Conservation (phyloP, 768 basidiomycete species). For the Lentinula edodes region DNA sequence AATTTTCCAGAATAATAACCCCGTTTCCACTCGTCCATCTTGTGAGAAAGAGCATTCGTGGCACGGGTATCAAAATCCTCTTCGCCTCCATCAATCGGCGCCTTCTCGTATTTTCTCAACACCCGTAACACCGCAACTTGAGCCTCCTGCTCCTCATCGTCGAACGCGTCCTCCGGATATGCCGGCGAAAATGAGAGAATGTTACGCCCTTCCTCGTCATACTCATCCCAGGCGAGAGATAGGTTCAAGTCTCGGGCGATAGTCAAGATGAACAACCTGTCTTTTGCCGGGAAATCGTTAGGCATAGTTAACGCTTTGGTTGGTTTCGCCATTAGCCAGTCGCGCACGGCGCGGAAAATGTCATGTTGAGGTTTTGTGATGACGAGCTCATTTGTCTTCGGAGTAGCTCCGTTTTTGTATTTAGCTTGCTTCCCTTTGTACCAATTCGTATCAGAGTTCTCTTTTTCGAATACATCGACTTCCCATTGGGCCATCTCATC, state of each 20-base stretch:
- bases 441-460: slow-evolving; percentile 87
- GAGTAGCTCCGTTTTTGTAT: slow-evolving; percentile 55
- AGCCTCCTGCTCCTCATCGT: slow-evolving; percentile 65
- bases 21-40: slow-evolving; percentile 92
- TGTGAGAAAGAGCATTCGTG: slow-evolving; percentile 66
- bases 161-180: slow-evolving; percentile 49
- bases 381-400: slow-evolving; percentile 34
- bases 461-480: slow-evolving; percentile 85
- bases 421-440: slow-evolving; percentile 89
- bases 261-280: slow-evolving; percentile 72
- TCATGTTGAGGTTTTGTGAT: slow-evolving; percentile 70
- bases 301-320: slow-evolving; percentile 55
- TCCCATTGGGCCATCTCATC: slow-evolving; percentile 89
- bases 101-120: slow-evolving; percentile 82
- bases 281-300: slow-evolving; percentile 76
- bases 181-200: slow-evolving; percentile 50
- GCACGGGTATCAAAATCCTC: slow-evolving; percentile 77
- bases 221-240: slow-evolving; percentile 87
- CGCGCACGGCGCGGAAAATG: slow-evolving; percentile 75
- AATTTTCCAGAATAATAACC: slow-evolving; percentile 91
- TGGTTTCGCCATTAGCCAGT: slow-evolving; percentile 54
- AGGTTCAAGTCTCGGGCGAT: slow-evolving; percentile 78
- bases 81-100: slow-evolving; percentile 68
- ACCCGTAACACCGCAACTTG: slow-evolving; percentile 74
- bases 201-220: slow-evolving; percentile 76